Evolutionary conservation across 1,284 basidiomycete species (phyloP), one percentile per base, ranked within the genome.

Genomic region (Boletus holoroseus): DNA sequence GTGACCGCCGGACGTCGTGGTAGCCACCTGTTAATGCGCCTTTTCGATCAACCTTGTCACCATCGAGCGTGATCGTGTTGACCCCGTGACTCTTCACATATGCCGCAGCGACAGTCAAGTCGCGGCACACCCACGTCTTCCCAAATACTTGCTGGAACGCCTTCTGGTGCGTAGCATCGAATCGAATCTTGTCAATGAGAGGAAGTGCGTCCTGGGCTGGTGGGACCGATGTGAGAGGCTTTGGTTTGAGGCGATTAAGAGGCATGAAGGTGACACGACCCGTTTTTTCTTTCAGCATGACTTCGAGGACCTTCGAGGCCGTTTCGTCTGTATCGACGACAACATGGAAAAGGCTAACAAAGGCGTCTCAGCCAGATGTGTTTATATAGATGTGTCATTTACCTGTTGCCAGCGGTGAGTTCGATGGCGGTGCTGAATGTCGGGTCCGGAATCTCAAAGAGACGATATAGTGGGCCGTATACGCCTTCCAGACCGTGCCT

Each of bases 61-160:
- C 96, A 58, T 97, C 94, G 37, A 97, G 79, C 4, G 96, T 99
- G 69, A 99, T 97, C 8, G 93, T 94, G 69, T 96, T 98, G 64
- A 99, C 86, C 5, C 85, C 85, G 66, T 98, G 93, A 60, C 86
- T 90, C 64, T 95, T 89, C 43, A 95, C 93, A 68, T 98, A 99
- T 6, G 91, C 89, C 5, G 93, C 89, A 7, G 94, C 95, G 58
- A 94, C 88, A 9, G 87, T 86, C 50, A 99, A 81, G 63, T 95
- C 91, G 30, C 87, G 81, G 66, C 95, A 98, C 32, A 99, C 90
- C 68, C 95, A 93, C 0, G 94, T 98, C 69, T 93, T 93, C 30
- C 94, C 94, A 62, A 99, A 99, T n/a, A 99, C 93, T 67, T 98
- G 95, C 64, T 94, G 85, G 70, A 99, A 92, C 0, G 96, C 96